Evolutionary conservation across 2,329 filamentous ascomycete genomes (phyloP).

Genomic region (Pseudonectria foliicola): DNA sequence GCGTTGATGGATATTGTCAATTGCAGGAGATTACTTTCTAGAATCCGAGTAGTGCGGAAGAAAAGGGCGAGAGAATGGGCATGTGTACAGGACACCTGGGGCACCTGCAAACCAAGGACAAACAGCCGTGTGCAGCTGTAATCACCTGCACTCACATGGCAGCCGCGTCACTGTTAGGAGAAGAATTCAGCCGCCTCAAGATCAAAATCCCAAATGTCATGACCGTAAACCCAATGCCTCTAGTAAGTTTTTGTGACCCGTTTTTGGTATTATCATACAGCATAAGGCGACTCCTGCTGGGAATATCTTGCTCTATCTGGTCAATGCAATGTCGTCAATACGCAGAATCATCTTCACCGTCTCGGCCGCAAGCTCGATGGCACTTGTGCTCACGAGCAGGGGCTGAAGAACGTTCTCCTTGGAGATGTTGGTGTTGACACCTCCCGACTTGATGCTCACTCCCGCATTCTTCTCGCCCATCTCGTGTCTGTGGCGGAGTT

Average conservation of each 20-base stretch:
- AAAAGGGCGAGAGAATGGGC: no score
- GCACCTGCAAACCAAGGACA: no score
- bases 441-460: constrained; percentile 95
- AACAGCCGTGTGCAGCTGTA: no score
- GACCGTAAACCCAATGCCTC: no score
- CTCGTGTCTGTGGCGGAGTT: constrained; percentile 87
- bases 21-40: no score
- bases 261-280: constrained; percentile 32
- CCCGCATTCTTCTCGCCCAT: constrained; percentile 93
- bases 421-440: constrained; percentile 92
- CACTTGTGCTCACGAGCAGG: constrained; percentile 91
- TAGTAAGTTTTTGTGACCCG: constrained; percentile 15
- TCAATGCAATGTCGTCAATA: constrained; percentile 61
- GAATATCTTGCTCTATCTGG: constrained; percentile 40
- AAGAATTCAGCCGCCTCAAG: no score
- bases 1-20: no score
- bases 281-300: constrained; percentile 20
- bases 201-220: no score
- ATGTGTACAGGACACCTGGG: no score
- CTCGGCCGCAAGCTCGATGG: constrained; percentile 93
- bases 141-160: no score
- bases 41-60: no score
- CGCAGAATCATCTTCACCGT: constrained; percentile 90
- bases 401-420: constrained; percentile 97
- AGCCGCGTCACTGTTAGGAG: no score